These are phyloP conservation scores for Parathielavia appendiculata DNA, from an alignment of 495 filamentous ascomycete species.

Conservation along the genomic window DNA sequence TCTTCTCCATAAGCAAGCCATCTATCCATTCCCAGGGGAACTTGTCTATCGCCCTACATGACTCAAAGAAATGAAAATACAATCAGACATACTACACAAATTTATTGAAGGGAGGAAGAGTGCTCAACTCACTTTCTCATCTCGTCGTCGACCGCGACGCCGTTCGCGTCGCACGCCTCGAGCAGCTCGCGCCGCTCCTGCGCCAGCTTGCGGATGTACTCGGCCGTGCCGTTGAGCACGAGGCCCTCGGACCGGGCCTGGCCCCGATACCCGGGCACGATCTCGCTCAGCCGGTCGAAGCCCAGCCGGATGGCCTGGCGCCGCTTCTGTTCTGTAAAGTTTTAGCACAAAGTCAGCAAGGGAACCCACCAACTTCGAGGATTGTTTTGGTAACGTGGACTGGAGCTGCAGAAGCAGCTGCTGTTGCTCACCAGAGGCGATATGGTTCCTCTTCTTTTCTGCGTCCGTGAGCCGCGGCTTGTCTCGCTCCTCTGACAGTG, in stretches of 20 bases:
- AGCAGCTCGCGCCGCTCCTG: constrained; percentile 57
- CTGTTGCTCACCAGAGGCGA: constrained; percentile 53
- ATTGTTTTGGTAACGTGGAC: neutral
- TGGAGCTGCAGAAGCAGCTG: neutral
- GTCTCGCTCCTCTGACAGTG: neutral
- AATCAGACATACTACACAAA: too few relatives aligned
- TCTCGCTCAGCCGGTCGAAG: constrained; percentile 77
- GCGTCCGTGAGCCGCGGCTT: constrained; percentile 76
- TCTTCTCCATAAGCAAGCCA: too few relatives aligned
- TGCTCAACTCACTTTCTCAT: constrained; percentile 20
- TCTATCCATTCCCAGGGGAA: too few relatives aligned
- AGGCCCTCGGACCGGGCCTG: constrained; percentile 80
- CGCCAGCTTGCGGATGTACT: constrained; percentile 63
- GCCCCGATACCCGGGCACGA: constrained; percentile 78
- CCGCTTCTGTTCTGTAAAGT: constrained; percentile 69
- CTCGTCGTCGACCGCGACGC: constrained; percentile 19
- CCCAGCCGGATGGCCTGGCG: constrained; percentile 78
- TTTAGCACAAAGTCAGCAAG: neutral
- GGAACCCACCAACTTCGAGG: neutral
- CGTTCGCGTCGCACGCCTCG: constrained; percentile 22
- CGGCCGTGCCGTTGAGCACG: constrained; percentile 71
- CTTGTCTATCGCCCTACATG: too few relatives aligned
- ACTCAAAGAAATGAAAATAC: too few relatives aligned
- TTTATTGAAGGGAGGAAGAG: neutral
- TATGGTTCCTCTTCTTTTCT: constrained; percentile 90